Evolutionary conservation across 148 eudicot species (phyloP).

Genomic region (Heliamphora exappendiculata): DNA sequence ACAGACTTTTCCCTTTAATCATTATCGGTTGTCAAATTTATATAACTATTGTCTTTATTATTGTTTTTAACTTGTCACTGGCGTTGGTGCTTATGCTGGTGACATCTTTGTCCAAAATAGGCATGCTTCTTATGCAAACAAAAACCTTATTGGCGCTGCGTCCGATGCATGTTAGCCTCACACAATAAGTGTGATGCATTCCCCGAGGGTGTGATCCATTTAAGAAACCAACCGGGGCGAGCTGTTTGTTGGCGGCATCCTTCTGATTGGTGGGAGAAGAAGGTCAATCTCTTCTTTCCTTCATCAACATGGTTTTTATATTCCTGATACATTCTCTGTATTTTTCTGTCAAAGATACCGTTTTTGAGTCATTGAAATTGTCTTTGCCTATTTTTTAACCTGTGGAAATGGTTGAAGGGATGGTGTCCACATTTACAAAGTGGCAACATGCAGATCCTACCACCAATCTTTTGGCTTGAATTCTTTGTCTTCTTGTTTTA

Average conservation of each 20-base stretch:
- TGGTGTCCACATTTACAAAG: background rate
- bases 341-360: background rate
- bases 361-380: background rate
- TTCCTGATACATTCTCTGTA: background rate
- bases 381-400: background rate
- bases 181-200: constrained; percentile 79
- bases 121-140: constrained; percentile 76
- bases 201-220: constrained; percentile 55
- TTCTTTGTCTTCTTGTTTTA: background rate
- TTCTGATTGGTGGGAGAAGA: constrained; percentile 66
- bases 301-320: constrained; percentile 18
- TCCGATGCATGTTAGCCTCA: constrained; percentile 68
- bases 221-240: constrained; percentile 47
- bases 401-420: background rate
- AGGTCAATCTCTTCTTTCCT: constrained; percentile 74
- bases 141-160: constrained; percentile 65
- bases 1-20: background rate
- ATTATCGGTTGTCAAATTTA: background rate
- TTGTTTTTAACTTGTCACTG: background rate
- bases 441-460: background rate
- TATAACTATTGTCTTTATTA: background rate
- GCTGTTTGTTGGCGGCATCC: constrained; percentile 90
- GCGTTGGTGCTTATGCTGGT: background rate
- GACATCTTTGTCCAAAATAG: constrained; percentile 28
- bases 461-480: background rate